Percentiles rank a stretch among this genome's conserved stretches.
These are phyloP conservation scores for Stephanodiscus triporus DNA, from an alignment of 108 stramenopile genomes.

Conservation along the genomic window DNA sequence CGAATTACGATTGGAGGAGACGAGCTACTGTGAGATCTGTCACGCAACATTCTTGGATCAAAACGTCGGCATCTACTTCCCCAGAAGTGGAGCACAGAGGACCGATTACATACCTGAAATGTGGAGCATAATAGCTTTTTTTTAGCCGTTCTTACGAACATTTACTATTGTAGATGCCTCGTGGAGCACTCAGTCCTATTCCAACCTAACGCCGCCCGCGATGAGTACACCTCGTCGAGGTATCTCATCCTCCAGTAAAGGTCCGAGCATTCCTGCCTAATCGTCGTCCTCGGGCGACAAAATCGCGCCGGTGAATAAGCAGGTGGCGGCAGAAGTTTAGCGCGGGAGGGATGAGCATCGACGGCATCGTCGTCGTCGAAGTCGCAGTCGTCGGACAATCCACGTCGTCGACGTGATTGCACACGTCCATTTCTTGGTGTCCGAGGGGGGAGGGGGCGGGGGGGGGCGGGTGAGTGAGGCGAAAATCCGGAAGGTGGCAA, in stretches of 20 bases:
- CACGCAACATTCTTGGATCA: constrained; percentile 24
- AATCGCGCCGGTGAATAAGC: constrained; percentile 20
- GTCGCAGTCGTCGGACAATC: constrained; percentile 8
- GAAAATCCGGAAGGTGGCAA: too few species aligned
- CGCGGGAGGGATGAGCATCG: background rate
- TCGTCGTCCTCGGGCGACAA: constrained; percentile 21
- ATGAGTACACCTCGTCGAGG: constrained; percentile 33
- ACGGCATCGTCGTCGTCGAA: background rate
- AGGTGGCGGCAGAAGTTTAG: constrained; percentile 26
- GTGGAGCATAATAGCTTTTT: background rate
- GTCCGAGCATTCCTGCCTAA: constrained; percentile 15
- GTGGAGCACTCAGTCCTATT: too few species aligned
- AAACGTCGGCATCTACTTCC: background rate
- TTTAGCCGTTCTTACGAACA: constrained; percentile 1
- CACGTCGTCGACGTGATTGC: constrained; percentile 35
- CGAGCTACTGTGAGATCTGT: constrained; percentile 39
- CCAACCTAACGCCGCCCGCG: too few species aligned
- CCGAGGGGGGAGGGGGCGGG: too few species aligned
- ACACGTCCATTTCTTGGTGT: too few species aligned
- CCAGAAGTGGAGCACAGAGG: constrained; percentile 23
- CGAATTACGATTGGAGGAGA: constrained; percentile 24
- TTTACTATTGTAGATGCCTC: too few species aligned
- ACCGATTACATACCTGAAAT: constrained; percentile 32
- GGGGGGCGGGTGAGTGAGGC: too few species aligned
- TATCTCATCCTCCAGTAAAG: constrained; percentile 36